A percentile compares a stretch with the other conserved stretches of the same genome.
Conservation (phyloP, 257 asterid genomes). For the Solanum chilense region DNA sequence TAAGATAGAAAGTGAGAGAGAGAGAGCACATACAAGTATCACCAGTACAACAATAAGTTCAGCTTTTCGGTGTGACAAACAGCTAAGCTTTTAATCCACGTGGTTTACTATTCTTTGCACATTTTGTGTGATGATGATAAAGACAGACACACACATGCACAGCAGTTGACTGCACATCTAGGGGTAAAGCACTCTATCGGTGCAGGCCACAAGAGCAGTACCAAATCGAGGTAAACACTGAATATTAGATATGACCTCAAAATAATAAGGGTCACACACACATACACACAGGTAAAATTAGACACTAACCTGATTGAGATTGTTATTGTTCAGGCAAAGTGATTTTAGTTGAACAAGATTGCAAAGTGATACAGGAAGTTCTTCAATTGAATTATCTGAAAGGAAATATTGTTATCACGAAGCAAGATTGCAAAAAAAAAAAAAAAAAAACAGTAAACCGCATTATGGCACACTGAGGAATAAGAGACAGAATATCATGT, state of each 20-base stretch:
- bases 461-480: not conserved
- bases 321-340: conserved; percentile 70
- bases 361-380: conserved; percentile 81
- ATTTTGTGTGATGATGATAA: not conserved
- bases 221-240: not conserved
- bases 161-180: not conserved
- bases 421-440: not conserved
- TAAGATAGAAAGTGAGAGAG: not conserved
- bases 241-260: not conserved
- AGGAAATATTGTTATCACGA: not conserved
- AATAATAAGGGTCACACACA: not conserved
- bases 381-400: conserved; percentile 75
- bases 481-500: not conserved
- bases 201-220: not conserved
- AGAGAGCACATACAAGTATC: not conserved
- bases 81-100: not conserved
- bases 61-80: not conserved
- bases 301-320: conserved; percentile 56
- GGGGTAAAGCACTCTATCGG: not conserved
- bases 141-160: not conserved
- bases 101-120: not conserved
- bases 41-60: not conserved
- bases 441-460: not conserved
- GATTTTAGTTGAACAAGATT: conserved; percentile 80
- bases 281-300: not conserved